A percentile compares a stretch with the other conserved stretches of the same genome.
Conservation (phyloP, 805 yeast genomes). For the Hyphopichia homilentoma region DNA sequence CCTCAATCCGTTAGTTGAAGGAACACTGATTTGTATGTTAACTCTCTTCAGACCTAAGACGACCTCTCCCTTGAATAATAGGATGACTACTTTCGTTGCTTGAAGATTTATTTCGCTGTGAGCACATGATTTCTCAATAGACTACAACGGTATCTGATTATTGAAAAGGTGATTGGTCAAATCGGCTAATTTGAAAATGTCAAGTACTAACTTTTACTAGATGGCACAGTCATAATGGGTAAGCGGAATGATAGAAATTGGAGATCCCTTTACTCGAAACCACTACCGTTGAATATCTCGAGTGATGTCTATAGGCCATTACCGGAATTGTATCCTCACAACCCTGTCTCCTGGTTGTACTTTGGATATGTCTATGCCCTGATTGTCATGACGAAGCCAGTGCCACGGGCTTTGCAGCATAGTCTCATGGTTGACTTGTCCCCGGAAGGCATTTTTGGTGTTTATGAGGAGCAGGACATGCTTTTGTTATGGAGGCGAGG, state of each 20-base stretch:
- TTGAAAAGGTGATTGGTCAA: too few relatives aligned
- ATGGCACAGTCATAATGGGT: constrained; percentile 15
- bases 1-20: too few relatives aligned
- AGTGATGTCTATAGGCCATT: constrained; percentile 35
- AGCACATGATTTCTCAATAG: constrained; percentile 77
- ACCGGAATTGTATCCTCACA: constrained; percentile 57
- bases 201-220: neutral
- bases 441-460: constrained; percentile 30
- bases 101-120: constrained; percentile 46
- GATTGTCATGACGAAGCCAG: constrained; percentile 15
- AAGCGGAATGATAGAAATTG: constrained; percentile 30
- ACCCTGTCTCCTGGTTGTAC: constrained; percentile 62
- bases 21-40: too few relatives aligned
- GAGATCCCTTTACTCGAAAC: constrained; percentile 36
- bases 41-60: too few relatives aligned
- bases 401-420: constrained; percentile 21
- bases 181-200: too few relatives aligned
- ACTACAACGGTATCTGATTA: constrained; percentile 99
- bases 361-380: constrained; percentile 35
- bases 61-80: neutral
- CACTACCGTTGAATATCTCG: constrained; percentile 54
- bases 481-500: constrained; percentile 73
- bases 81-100: constrained; percentile 6
- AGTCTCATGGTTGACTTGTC: constrained; percentile 20
- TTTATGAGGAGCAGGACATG: constrained; percentile 46